These are phyloP conservation scores for Leishmania turanica DNA, from an alignment of 208 protist species.

Conservation along the genomic window DNA sequence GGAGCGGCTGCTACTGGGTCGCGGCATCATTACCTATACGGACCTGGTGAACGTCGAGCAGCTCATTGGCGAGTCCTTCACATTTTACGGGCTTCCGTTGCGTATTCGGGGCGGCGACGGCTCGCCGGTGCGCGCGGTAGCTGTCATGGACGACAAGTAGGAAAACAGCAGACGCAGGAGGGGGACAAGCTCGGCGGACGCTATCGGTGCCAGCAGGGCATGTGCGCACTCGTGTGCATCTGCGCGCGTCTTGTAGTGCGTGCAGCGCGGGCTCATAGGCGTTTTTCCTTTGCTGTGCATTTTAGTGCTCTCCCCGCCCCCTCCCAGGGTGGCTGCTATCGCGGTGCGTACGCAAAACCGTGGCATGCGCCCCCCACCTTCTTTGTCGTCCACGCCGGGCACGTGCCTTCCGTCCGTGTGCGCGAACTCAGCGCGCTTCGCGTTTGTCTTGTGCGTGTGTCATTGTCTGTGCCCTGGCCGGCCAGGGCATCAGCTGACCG, in stretches of 20 bases:
- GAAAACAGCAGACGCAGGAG: neutral
- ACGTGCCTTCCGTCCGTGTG: neutral
- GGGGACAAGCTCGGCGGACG: neutral
- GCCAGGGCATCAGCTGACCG: neutral
- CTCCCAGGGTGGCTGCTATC: neutral
- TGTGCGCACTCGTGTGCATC: neutral
- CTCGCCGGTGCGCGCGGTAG: conserved; percentile 51
- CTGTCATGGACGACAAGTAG: conserved; percentile 22
- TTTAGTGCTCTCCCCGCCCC: too few species aligned
- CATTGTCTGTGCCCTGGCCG: neutral
- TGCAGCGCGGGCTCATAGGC: neutral
- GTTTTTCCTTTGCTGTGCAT: neutral
- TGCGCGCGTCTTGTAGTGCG: too few species aligned
- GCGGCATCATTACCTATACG: conserved; percentile 45
- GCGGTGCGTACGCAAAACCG: neutral
- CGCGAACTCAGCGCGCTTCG: neutral
- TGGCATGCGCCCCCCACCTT: neutral
- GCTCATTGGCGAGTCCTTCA: conserved; percentile 25
- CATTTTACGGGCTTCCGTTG: conserved; percentile 50
- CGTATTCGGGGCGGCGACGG: conserved; percentile 45
- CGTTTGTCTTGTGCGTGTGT: neutral
- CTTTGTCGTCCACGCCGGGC: neutral
- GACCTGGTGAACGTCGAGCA: conserved; percentile 45
- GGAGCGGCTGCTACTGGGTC: conserved; percentile 34
- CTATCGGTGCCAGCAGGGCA: neutral